Evolutionary conservation across 768 basidiomycete species (phyloP), one percentile per base, ranked within the genome.

Genomic region (Suillus decipiens): DNA sequence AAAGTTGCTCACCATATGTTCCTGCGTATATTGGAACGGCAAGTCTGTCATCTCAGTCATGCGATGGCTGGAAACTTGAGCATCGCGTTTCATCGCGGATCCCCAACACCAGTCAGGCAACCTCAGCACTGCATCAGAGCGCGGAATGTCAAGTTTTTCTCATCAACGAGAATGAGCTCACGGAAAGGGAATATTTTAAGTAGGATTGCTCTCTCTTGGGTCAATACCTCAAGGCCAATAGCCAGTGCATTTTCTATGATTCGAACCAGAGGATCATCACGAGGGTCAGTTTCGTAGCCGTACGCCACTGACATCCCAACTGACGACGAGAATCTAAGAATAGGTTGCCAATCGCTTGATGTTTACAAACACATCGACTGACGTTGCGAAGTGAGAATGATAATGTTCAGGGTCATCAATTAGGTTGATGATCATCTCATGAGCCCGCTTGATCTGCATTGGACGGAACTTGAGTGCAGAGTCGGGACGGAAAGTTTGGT

Each of bases 401-500:
- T 74, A 78, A 9, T 70, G 54, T 19, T 72, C 70, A 14, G 79
- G 75, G 34, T 68, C 69, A 28, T 68, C 63, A 12, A 68, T 56
- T 37, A 78, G 63, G 22, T 68, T 66, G 28, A 71, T 65, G 33
- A 77, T 64, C n/a, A 77, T 53, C 31, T 65, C 69, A 55, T 65
- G 22, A 2, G 72, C 67, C 43, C 69, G 69, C 53, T 67, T 65
- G 15, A 68, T 63, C 54, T 76, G 70, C 19, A 70, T 60, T 14
- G 71, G 69, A 43, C 71, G 67, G 48, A 72, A 76, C 3, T 62
- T 62, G 7, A 42, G 11, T n/a, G 68, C 60, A 47, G 76, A 65
- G 12, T 73, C 73, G 28, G 74, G 66, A 53, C 77, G 75, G 64
- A 80, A 78, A 59, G 74, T 75, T 51, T 79, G 76, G 65, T 77